Evolutionary conservation across 2,329 filamentous ascomycete species (phyloP).

Genomic region (Furcasterigmium sp.): DNA sequence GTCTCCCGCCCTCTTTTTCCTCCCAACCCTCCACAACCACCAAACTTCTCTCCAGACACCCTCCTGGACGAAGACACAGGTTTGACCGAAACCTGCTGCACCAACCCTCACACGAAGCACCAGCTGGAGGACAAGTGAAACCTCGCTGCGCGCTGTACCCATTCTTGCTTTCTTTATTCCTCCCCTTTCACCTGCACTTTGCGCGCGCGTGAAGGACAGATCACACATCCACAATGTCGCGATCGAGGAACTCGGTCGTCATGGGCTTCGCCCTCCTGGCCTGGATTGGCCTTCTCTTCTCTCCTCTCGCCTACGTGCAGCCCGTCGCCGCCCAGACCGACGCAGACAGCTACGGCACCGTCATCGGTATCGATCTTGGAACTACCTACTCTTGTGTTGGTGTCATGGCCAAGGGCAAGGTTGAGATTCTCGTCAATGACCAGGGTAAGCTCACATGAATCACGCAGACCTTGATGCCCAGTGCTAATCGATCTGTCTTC

Average conservation of each 20-base stretch:
- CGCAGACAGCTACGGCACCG: slow-evolving; percentile 75
- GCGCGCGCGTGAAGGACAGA: not conserved
- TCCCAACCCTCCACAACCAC: slow-evolving; percentile 6
- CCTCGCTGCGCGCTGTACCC: not conserved
- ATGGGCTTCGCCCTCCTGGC: slow-evolving; percentile 83
- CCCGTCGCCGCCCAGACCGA: slow-evolving; percentile 71
- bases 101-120: not conserved
- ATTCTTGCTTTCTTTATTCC: not conserved
- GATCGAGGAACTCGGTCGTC: slow-evolving; percentile 64
- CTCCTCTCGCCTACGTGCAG: slow-evolving; percentile 79
- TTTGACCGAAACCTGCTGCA: slow-evolving; percentile 1
- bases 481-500: slow-evolving; percentile 7
- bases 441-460: slow-evolving; percentile 41
- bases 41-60: slow-evolving; percentile 16
- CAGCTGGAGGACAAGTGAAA: slow-evolving; percentile 4
- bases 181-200: slow-evolving; percentile 4
- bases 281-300: slow-evolving; percentile 87
- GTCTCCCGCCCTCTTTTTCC: slow-evolving; percentile 12
- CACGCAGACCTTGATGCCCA: not conserved
- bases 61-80: slow-evolving; percentile 2
- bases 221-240: slow-evolving; percentile 34
- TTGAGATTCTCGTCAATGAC: slow-evolving; percentile 94
- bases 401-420: slow-evolving; percentile 94
- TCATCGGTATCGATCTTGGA: slow-evolving; percentile 68
- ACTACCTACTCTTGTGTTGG: slow-evolving; percentile 78